These are phyloP conservation scores for Colletotrichum sojae DNA, from an alignment of 2,329 filamentous ascomycete species.

Conservation along the genomic window DNA sequence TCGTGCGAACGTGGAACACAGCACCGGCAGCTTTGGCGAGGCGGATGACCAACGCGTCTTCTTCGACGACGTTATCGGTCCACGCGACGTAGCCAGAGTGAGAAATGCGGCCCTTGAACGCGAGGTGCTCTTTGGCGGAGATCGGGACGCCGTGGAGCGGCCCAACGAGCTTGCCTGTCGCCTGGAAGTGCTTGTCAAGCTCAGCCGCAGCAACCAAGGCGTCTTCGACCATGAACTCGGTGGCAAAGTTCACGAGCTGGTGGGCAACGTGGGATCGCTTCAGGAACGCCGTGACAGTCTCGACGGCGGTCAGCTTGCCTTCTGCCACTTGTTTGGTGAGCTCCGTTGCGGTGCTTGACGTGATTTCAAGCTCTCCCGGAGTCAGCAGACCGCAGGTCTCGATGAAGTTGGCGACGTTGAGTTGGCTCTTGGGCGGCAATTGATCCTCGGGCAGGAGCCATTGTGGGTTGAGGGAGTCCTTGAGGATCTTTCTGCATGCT, in stretches of 20 bases:
- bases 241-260: conserved; percentile 53
- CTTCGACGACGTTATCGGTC: conserved; percentile 51
- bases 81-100: conserved; percentile 51
- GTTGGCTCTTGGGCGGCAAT: conserved; percentile 1
- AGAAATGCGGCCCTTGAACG: conserved; percentile 42
- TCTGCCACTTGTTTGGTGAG: conserved; percentile 47
- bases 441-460: conserved; percentile 21
- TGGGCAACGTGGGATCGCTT: conserved; percentile 65
- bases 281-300: conserved; percentile 58
- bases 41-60: conserved; percentile 51
- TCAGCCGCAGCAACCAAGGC: conserved; percentile 54
- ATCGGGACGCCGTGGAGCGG: conserved; percentile 58
- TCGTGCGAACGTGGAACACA: conserved; percentile 59
- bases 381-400: conserved; percentile 49
- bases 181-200: conserved; percentile 58
- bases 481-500: conserved; percentile 15
- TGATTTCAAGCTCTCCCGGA: conserved; percentile 54
- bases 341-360: conserved; percentile 50
- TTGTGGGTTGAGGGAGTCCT: conserved; percentile 16
- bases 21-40: conserved; percentile 52
- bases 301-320: conserved; percentile 52
- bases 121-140: conserved; percentile 44
- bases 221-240: conserved; percentile 55
- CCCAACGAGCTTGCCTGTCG: conserved; percentile 57
- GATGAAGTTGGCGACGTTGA: conserved; percentile 25